These are phyloP conservation scores for Diaporthe sp. DNA, from an alignment of 2,329 filamentous ascomycete species.

Conservation along the genomic window DNA sequence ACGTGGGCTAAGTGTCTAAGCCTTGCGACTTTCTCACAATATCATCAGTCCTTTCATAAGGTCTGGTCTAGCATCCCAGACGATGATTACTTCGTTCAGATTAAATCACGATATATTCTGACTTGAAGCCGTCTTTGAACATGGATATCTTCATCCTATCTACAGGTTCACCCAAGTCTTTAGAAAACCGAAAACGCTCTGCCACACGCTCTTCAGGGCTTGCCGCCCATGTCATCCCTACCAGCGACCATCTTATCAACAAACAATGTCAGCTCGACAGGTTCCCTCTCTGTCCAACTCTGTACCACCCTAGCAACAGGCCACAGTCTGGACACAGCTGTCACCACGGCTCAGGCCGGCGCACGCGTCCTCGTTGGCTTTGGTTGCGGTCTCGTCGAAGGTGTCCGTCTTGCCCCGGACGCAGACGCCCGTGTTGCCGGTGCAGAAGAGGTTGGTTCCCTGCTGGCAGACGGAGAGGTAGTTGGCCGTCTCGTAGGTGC, in stretches of 20 bases:
- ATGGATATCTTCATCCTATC: background rate
- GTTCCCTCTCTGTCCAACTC: background rate
- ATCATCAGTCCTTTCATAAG: no score
- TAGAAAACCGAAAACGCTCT: background rate
- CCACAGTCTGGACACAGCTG: slow-evolving; percentile 18
- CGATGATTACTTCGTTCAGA: no score
- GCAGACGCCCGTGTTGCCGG: slow-evolving; percentile 22
- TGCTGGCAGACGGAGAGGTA: slow-evolving; percentile 31
- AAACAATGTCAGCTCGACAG: background rate
- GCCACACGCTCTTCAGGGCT: no score
- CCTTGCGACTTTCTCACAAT: no score
- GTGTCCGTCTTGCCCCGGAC: slow-evolving; percentile 11
- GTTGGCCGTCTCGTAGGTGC: slow-evolving; percentile 21
- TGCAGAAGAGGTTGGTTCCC: slow-evolving; percentile 12
- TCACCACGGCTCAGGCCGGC: background rate
- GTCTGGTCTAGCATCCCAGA: no score
- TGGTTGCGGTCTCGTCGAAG: slow-evolving; percentile 1
- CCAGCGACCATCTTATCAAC: background rate
- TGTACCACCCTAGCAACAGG: background rate
- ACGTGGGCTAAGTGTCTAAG: no score
- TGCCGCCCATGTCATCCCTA: no score
- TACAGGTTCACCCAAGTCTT: background rate
- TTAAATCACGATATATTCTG: no score
- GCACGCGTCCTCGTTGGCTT: slow-evolving; percentile 20
- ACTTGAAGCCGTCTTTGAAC: background rate